Evolutionary conservation across 1,139 yeast species (phyloP), one percentile per base, ranked within the genome.

Genomic region (Magnusiomyces sp.): DNA sequence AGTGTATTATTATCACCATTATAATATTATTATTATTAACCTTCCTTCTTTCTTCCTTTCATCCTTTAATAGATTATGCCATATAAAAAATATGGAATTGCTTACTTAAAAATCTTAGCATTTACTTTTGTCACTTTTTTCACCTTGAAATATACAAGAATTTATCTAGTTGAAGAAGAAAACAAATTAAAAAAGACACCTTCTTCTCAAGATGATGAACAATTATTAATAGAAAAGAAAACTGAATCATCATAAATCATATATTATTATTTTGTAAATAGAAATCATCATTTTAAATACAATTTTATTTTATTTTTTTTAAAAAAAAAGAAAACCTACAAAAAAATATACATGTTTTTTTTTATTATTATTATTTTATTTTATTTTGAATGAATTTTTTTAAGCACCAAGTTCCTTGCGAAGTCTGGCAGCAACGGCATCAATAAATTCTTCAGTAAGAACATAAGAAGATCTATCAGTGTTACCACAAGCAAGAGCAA

Each of bases 401-500:
- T 51, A 53, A 41, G 50, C 50, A 47, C 53, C 50, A 31, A 63
- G 53, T 40, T 55, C 57, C 56, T 60, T 61, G 57, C 66, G 64
- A 52, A 76, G 65, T 62, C 81, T 73, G 54, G 67, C 61, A 54
- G 78, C 80, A 56, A 90, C 97, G 38, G 87, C 88, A 59, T 85
- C 92, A 59, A 90, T 77, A 70, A 88, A 90, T 70, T 87, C 96
- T 66, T 84, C 89, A 52, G 97, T 90, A 52, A 92, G 83, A 43
- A 88, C 97, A 60, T 85, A 90, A 37, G 83, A 68, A 31, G 78
- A 70, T 66, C 95, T 79, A 59, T 83, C 87, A 55, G 94, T 84
- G 72, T 81, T 83, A 57, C 95, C 95, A 62, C 81, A 78, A 51
- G 95, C 83, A 58, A 90, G 76, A 13, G 97, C 95, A 67, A 90